A percentile compares a stretch with the other conserved stretches of the same genome.
Conservation (phyloP, 768 basidiomycete genomes). For the Boletus reticulatus region DNA sequence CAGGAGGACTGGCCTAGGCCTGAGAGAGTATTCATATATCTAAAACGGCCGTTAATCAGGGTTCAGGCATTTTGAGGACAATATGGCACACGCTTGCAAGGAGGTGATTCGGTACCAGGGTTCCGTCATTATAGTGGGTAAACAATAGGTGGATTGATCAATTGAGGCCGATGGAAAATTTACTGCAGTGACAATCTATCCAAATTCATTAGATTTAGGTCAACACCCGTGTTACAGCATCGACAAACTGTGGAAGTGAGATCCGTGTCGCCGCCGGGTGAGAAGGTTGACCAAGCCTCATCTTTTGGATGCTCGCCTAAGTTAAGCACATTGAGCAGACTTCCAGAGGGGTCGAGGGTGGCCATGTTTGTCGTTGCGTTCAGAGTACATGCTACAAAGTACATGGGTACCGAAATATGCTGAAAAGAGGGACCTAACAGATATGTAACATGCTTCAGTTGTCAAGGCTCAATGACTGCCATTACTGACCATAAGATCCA, state of each 20-base stretch:
- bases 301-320: neutral
- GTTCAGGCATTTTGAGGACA: neutral
- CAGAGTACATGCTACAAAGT: neutral
- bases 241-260: neutral
- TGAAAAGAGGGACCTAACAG: neutral
- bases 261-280: neutral
- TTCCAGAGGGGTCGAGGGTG: neutral
- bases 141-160: neutral
- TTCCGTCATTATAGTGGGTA: neutral
- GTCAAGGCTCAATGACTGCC: neutral
- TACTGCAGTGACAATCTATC: neutral
- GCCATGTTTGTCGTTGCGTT: neutral
- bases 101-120: neutral
- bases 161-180: neutral
- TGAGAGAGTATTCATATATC: neutral
- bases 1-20: neutral
- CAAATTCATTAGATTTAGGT: neutral
- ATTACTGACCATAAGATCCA: neutral
- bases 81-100: neutral
- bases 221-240: neutral
- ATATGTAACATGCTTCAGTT: neutral
- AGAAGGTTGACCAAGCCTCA: neutral
- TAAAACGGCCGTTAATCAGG: neutral
- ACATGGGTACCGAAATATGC: neutral
- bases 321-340: neutral